phyloP scores from a whole-genome alignment of 495 filamentous ascomycete genomes.

The Hypoxylon trugodes region DNA sequence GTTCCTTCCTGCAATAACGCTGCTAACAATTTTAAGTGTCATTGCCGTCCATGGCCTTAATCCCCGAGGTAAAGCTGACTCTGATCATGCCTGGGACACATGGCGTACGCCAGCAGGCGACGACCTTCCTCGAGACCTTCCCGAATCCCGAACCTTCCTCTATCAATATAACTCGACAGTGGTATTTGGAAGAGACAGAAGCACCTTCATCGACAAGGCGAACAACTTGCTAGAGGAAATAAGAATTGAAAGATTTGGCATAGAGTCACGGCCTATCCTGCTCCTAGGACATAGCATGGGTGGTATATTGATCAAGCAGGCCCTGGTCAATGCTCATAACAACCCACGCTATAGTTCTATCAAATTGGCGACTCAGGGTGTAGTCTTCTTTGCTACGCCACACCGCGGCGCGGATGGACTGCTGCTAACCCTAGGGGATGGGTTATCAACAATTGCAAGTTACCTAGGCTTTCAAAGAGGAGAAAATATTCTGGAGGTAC shows the following conservation, averaged over 20 bases:
- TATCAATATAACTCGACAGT: conserved; percentile 42
- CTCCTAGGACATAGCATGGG: conserved; percentile 38
- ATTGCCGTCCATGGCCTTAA: conserved; percentile 47
- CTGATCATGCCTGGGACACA: conserved; percentile 45
- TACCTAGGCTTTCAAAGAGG: background rate
- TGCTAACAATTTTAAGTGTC: background rate
- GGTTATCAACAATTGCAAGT: background rate
- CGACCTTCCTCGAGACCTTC: conserved; percentile 37
- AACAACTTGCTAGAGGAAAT: conserved; percentile 13
- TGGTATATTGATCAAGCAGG: conserved; percentile 35
- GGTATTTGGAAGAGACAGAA: conserved; percentile 10
- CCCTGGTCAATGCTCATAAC: conserved; percentile 31
- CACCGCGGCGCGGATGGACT: background rate
- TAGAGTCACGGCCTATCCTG: conserved; percentile 30
- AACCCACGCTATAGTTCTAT: conserved; percentile 2
- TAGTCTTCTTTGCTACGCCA: background rate
- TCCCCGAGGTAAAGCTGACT: conserved; percentile 35
- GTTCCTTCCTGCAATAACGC: background rate
- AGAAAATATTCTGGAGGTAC: background rate
- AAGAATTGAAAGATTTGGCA: conserved; percentile 25
- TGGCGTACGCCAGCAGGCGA: conserved; percentile 42
- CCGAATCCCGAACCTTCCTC: conserved; percentile 41
- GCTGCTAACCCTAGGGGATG: background rate
- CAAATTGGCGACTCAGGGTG: background rate
- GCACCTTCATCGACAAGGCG: background rate